A percentile compares a stretch with the other conserved stretches of the same genome.
Evolutionary conservation across 2,329 filamentous ascomycete species (phyloP).

Genomic region (Volutella citrinella): DNA sequence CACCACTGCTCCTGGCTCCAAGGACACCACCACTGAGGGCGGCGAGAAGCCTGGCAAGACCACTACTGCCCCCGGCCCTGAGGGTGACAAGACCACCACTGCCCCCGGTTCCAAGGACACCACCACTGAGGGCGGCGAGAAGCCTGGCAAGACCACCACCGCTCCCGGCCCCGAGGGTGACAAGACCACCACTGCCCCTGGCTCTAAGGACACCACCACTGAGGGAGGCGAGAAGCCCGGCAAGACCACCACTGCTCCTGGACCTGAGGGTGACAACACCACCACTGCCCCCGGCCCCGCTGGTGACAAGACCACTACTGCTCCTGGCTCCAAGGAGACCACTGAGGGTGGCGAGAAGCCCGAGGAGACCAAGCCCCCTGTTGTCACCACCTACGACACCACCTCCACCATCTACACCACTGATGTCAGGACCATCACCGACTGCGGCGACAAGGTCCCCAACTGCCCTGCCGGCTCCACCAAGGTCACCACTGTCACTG

Average conservation of each 20-base stretch:
- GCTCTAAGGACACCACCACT: neutral
- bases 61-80: conserved; percentile 4
- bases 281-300: conserved; percentile 11
- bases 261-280: conserved; percentile 1
- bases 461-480: conserved; percentile 50
- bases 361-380: conserved; percentile 14
- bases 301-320: conserved; percentile 8
- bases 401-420: conserved; percentile 52
- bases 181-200: conserved; percentile 2
- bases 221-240: neutral
- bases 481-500: conserved; percentile 49
- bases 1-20: conserved; percentile 11
- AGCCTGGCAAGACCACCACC: neutral
- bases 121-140: neutral
- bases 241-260: neutral
- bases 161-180: neutral
- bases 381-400: conserved; percentile 38
- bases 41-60: neutral
- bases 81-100: conserved; percentile 5
- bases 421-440: conserved; percentile 46
- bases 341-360: conserved; percentile 7
- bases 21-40: conserved; percentile 7
- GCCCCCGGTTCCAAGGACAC: neutral
- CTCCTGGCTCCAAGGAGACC: conserved; percentile 9
- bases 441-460: conserved; percentile 42